These are phyloP conservation scores for Chlorella sp. DNA, from an alignment of 139 green algal genomes.

Conservation along the genomic window DNA sequence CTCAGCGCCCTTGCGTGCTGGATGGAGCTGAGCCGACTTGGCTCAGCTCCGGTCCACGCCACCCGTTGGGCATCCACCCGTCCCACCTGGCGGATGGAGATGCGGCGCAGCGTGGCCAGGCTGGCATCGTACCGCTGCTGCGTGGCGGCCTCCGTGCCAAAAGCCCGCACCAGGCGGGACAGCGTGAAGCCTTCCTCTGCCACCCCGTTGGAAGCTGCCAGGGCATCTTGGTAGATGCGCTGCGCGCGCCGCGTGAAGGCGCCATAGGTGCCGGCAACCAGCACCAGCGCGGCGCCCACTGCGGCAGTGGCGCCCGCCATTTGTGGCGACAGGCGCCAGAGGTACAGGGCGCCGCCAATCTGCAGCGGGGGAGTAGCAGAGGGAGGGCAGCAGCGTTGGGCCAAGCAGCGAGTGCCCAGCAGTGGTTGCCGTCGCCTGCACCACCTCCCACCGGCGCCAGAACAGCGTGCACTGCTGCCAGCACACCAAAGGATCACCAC, in stretches of 20 bases:
- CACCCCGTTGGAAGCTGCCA: conserved; percentile 70
- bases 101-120: conserved; percentile 63
- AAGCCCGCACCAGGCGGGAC: conserved; percentile 71
- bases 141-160: conserved; percentile 81
- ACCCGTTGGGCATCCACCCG: too few relatives aligned
- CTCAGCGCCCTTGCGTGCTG: too few relatives aligned
- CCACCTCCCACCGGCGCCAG: too few relatives aligned
- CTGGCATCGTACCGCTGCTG: conserved; percentile 64
- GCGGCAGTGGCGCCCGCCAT: conserved; percentile 60
- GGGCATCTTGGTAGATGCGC: conserved; percentile 69
- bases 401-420: too few relatives aligned
- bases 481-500: too few relatives aligned
- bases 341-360: conserved; percentile 70
- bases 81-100: conserved; percentile 67
- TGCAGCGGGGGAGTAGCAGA: background rate
- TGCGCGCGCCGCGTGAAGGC: conserved; percentile 65
- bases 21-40: too few relatives aligned
- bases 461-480: too few relatives aligned
- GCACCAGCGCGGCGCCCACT: conserved; percentile 65
- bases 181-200: conserved; percentile 74
- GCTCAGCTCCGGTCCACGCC: too few relatives aligned
- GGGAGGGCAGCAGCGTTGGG: too few relatives aligned
- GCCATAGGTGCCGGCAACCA: conserved; percentile 68
- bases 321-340: conserved; percentile 65
- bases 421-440: too few relatives aligned